Conservation (phyloP, 129 eudicot genomes). For the Flaveria brownii region DNA sequence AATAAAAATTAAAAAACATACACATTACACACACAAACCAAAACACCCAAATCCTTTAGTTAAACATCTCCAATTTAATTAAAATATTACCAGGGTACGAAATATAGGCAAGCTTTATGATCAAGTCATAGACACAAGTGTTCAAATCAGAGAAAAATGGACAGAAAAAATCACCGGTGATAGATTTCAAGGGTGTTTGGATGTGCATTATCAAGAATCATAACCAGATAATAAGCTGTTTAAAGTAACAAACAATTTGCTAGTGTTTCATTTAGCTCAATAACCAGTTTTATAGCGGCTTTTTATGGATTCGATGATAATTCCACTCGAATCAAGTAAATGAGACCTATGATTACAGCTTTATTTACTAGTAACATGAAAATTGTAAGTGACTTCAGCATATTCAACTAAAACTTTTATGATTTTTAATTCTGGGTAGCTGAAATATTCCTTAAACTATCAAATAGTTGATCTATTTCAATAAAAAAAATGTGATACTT, state of each 20-base stretch:
- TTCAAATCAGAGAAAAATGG: background rate
- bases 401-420: background rate
- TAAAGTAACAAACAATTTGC: background rate
- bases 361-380: conserved; percentile 12
- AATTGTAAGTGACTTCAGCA: conserved; percentile 17
- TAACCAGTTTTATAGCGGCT: background rate
- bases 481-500: background rate
- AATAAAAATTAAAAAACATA: background rate
- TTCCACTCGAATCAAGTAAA: background rate
- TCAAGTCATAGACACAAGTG: conserved; percentile 42
- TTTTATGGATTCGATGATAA: background rate
- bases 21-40: conserved; percentile 1
- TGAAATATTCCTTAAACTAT: conserved; percentile 17
- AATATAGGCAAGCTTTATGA: conserved; percentile 45
- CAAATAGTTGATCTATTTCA: background rate
- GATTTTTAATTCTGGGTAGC: conserved; percentile 17
- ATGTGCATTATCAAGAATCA: background rate
- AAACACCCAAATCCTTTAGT: background rate
- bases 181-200: background rate
- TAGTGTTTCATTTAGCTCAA: background rate
- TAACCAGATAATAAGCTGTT: conserved; percentile 2
- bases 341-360: background rate
- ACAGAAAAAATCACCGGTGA: background rate
- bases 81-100: conserved; percentile 42
- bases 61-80: background rate